Base-by-base conservation (phyloP, 2,329 filamentous ascomycete genomes). In the Monosporascus sp. region DNA sequence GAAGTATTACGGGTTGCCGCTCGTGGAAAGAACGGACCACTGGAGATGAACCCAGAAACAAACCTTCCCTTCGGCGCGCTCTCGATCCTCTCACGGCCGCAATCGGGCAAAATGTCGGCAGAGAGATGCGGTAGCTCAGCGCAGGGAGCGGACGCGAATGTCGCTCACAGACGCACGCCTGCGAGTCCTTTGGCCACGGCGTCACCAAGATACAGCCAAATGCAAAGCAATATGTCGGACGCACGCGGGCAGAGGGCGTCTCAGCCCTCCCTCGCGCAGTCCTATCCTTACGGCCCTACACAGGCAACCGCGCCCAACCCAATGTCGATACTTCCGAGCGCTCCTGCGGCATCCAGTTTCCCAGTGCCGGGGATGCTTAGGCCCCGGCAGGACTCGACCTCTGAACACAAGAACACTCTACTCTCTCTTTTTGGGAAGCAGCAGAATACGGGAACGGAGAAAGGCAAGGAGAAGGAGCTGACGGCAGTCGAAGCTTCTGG, bases 341-440 rank as follows among this genome's bases (percentile, higher is more conserved):
- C 58, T 55, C 67, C 59, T 54, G 63, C 59, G 7, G 57, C 61
- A 19, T 65, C 65, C 4, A 59, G 61, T 38, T 59, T 68, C 41
- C 65, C 66, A 7, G 53, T 63, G 24, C 63, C 67, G 5, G 60
- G 59, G 6, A 52, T 62, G 11, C 52, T 63, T 22, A 68, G 70
- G 45, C 67, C 67, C 11, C 67, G 69, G 27, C 65, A 69, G 40
- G 67, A 73, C 26, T 65, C 68, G 41, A 71, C 67, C 7, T 59
- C 67, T 20, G 79, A 72, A 41, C 76, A 79, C 51, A 73, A 67
- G 56, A 72, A 73, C 45, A 70, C 73, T 52, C 70, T 80, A 4
- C 73, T 89, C 14, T 87, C 85, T 5, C 76, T 89, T 2, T 88
- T 89, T 63, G 78, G 80, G 26, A 81, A 81, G 62, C 63, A 72